Percentiles rank a stretch among this genome's conserved stretches.
Evolutionary conservation across 495 filamentous ascomycete genomes (phyloP).

Genomic region (Penicillium ochrochloron): DNA sequence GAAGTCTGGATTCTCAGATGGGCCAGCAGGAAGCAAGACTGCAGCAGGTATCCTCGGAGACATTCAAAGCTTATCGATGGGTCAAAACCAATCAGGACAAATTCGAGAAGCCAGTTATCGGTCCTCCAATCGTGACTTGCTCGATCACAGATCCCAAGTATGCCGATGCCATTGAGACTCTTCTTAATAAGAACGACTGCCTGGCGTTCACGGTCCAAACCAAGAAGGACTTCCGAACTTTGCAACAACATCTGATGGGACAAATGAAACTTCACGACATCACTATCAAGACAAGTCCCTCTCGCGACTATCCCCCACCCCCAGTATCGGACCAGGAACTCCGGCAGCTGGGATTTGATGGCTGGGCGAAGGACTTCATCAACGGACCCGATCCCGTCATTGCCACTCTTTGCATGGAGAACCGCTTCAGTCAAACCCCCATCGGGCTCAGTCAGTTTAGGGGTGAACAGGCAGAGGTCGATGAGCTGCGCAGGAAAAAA

Average conservation of each 20-base stretch:
- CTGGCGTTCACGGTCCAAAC: slow-evolving; percentile 77
- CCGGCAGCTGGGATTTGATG: slow-evolving; percentile 68
- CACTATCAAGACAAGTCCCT: slow-evolving; percentile 61
- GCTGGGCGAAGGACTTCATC: slow-evolving; percentile 76
- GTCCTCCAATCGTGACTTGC: slow-evolving; percentile 81
- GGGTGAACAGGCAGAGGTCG: slow-evolving; percentile 58
- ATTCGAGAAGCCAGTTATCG: slow-evolving; percentile 84
- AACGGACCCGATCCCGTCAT: slow-evolving; percentile 83
- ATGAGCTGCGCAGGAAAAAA: slow-evolving; percentile 55
- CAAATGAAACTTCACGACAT: slow-evolving; percentile 66
- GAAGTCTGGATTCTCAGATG: slow-evolving; percentile 69
- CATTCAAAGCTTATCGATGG: slow-evolving; percentile 77
- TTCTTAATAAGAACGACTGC: slow-evolving; percentile 66
- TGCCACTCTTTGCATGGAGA: slow-evolving; percentile 79
- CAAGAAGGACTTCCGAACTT: slow-evolving; percentile 69
- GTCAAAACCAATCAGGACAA: slow-evolving; percentile 67
- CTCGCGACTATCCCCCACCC: slow-evolving; percentile 51
- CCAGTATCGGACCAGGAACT: slow-evolving; percentile 61
- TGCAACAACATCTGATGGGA: slow-evolving; percentile 49
- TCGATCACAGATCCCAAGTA: slow-evolving; percentile 77
- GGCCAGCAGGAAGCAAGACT: slow-evolving; percentile 76
- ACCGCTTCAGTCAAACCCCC: slow-evolving; percentile 66
- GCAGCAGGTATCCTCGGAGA: slow-evolving; percentile 59
- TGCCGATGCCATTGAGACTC: slow-evolving; percentile 73
- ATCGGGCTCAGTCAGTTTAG: slow-evolving; percentile 64